Conservation (phyloP, 116 monocot genomes). For the Dioscorea cayenensis region DNA sequence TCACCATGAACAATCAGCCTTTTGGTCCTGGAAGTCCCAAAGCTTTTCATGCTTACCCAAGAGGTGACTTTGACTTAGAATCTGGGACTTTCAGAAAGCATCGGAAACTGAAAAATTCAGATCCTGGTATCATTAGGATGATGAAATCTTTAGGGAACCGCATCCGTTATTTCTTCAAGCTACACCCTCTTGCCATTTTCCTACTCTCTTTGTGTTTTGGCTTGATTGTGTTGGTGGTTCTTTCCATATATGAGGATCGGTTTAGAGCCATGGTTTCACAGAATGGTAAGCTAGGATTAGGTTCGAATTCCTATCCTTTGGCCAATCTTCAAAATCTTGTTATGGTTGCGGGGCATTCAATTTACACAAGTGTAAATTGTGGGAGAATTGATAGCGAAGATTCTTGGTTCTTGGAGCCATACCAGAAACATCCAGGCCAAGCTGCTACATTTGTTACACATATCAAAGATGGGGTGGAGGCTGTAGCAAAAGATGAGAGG, state of each 20-base stretch:
- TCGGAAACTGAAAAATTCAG: slow-evolving; percentile 35
- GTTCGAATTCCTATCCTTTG: slow-evolving; percentile 47
- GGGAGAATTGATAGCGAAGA: slow-evolving; percentile 74
- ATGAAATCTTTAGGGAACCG: slow-evolving; percentile 31
- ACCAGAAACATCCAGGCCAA: slow-evolving; percentile 83
- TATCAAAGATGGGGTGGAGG: slow-evolving; percentile 71
- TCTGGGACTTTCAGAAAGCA: slow-evolving; percentile 47
- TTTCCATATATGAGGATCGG: slow-evolving; percentile 52
- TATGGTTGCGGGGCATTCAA: slow-evolving; percentile 95
- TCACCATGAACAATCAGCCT: slow-evolving; percentile 57
- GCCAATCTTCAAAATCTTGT: slow-evolving; percentile 67
- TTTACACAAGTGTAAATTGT: slow-evolving; percentile 77
- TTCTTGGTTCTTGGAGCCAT: slow-evolving; percentile 91
- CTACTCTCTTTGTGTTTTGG: slow-evolving; percentile 57
- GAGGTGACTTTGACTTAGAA: slow-evolving; percentile 81
- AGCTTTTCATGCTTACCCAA: slow-evolving; percentile 69
- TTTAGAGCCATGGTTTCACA: slow-evolving; percentile 29
- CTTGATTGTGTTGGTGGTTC: slow-evolving; percentile 40
- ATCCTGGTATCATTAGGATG: slow-evolving; percentile 21
- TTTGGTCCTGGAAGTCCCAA: slow-evolving; percentile 59
- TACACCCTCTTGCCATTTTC: slow-evolving; percentile 52
- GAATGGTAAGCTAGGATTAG: slow-evolving; percentile 14
- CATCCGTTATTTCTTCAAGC: slow-evolving; percentile 49
- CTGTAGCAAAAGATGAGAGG: slow-evolving; percentile 59
- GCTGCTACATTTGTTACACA: slow-evolving; percentile 81